Evolutionary conservation across 495 filamentous ascomycete genomes (phyloP), one percentile per base, ranked within the genome.

Genomic region (Annulohypoxylon bovei): DNA sequence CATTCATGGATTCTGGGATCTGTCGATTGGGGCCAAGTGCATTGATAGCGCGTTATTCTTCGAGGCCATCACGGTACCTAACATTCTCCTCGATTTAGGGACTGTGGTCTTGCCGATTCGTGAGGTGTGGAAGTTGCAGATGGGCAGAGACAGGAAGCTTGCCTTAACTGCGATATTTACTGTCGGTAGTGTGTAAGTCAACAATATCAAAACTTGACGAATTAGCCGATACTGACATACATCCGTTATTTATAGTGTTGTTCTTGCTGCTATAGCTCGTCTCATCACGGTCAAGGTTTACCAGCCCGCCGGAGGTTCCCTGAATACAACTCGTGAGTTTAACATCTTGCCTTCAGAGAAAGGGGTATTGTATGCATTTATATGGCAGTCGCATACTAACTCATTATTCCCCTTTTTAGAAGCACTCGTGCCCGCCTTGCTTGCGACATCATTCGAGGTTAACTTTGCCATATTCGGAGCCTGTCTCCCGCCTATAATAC

Each of bases 51-150:
- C 49, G 16, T 22, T 53, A 12, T 53, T 53, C 49, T 53, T 53
- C 16, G 49, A 53, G n/a, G 49, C 49, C 16, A 53, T 53, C 49
- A 53, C 49, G 28, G 33, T 53, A 32, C 49, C 49, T 4, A 53
- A 53, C 20, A 53, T 53, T 4, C 0, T 53, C 23, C 49, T 53
- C 23, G 49, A 53, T 28, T n/a, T 53, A 33, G 27, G 27, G 9
- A 53, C 49, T 2, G 27, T 53, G 28, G 5, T 53, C 5, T 53
- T 53, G 7, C 49, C 49, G 2, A 53, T 53, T 33, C 14, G 49
- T 18, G 49, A 53, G n/a, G 49, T 53, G n/a, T 53, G 49, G 49
- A 53, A 53, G 16, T 22, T 53, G 14, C 49, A 53, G 27, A 53
- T 53, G 27, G 49, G 49, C 8, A 33, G n/a, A 20, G 49, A 53